Conservation (phyloP, 495 filamentous ascomycete species). For the Hypoxylon rickii region DNA sequence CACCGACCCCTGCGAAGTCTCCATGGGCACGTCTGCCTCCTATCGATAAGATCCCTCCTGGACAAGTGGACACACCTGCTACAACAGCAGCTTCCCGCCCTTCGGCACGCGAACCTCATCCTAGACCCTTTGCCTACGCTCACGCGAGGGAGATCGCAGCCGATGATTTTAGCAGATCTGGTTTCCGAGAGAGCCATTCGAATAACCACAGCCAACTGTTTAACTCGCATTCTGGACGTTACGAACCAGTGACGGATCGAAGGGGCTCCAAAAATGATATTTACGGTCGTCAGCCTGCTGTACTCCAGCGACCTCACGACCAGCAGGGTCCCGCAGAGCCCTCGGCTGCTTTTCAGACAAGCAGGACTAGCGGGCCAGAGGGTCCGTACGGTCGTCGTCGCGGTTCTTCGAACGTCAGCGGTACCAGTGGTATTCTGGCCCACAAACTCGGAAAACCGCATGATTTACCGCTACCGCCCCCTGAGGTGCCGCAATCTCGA, state of each 20-base stretch:
- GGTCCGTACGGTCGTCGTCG: conserved; percentile 76
- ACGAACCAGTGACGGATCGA: conserved; percentile 85
- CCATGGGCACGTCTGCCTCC: conserved; percentile 89
- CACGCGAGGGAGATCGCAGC: conserved; percentile 88
- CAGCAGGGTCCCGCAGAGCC: conserved; percentile 80
- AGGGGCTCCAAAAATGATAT: conserved; percentile 70
- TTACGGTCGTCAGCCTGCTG: conserved; percentile 70
- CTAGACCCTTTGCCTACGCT: too few species aligned
- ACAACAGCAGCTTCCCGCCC: conserved; percentile 35
- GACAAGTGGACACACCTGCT: conserved; percentile 52
- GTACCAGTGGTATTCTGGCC: conserved; percentile 75
- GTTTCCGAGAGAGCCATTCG: conserved; percentile 71
- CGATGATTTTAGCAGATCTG: conserved; percentile 84
- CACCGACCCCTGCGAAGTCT: conserved; percentile 77
- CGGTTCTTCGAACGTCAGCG: conserved; percentile 93
- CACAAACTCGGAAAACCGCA: conserved; percentile 50
- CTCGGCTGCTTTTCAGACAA: conserved; percentile 87
- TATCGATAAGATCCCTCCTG: conserved; percentile 77
- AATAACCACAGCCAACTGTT: conserved; percentile 74
- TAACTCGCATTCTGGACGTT: conserved; percentile 91
- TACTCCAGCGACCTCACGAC: conserved; percentile 76
- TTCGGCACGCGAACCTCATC: conserved; percentile 42
- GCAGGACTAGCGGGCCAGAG: conserved; percentile 70
- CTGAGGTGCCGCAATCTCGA: conserved; percentile 49
- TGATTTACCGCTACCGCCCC: conserved; percentile 50